These are phyloP conservation scores for Leccinum solheimii DNA, from an alignment of 1,284 basidiomycete genomes.

Conservation along the genomic window DNA sequence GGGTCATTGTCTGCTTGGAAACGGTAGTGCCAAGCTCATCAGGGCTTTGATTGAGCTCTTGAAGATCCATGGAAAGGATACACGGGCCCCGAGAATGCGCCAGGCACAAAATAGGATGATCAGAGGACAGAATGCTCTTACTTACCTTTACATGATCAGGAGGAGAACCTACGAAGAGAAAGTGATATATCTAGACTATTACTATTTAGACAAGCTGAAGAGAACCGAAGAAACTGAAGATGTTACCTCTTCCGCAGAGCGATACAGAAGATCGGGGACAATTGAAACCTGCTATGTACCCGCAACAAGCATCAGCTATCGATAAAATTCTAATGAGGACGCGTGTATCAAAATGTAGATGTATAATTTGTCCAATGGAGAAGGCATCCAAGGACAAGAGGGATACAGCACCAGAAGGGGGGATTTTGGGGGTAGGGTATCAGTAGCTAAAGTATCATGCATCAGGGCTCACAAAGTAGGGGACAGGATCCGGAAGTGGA, in stretches of 20 bases:
- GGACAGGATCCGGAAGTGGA: too few relatives aligned
- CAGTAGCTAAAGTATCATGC: neutral
- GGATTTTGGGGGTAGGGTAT: neutral
- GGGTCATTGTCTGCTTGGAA: neutral
- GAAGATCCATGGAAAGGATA: neutral
- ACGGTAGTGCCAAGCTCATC: neutral
- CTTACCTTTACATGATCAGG: neutral
- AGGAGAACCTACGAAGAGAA: neutral
- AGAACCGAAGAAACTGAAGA: neutral
- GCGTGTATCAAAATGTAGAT: neutral
- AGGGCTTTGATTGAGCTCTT: neutral
- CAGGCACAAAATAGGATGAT: neutral
- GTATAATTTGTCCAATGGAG: neutral
- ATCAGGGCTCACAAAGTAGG: neutral
- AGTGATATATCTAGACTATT: neutral
- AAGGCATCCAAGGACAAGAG: neutral
- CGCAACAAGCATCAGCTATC: neutral
- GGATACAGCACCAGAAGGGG: neutral
- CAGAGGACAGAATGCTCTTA: neutral
- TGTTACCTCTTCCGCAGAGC: neutral
- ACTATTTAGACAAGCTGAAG: neutral
- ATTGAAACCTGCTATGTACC: neutral
- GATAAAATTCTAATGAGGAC: neutral
- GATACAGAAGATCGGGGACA: neutral
- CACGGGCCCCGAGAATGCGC: neutral